Percentiles rank a stretch among this genome's conserved stretches.
phyloP scores from a whole-genome alignment of 2,329 filamentous ascomycete species.

The Aspergillus ochraceus region DNA sequence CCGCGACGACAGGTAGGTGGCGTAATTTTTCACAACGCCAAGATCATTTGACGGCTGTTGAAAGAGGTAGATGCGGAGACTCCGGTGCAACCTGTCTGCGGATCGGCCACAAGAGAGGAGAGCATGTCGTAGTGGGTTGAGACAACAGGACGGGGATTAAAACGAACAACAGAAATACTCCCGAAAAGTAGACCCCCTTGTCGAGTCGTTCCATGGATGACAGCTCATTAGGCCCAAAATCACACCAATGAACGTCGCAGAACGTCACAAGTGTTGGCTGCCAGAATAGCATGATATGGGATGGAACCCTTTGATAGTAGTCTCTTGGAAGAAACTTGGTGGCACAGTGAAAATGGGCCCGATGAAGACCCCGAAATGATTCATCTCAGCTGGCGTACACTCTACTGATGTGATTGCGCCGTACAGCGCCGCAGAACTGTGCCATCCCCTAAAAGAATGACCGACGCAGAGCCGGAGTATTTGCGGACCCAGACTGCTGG shows the following conservation, averaged over 20 bases:
- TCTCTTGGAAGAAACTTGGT: neutral
- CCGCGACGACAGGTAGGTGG: neutral
- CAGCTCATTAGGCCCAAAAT: neutral
- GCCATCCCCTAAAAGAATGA: conserved; percentile 9
- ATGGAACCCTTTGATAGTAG: neutral
- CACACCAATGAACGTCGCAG: conserved; percentile 5
- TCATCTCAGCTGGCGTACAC: neutral
- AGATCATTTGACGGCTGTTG: neutral
- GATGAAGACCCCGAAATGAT: neutral
- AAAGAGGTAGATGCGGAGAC: neutral
- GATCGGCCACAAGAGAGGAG: neutral
- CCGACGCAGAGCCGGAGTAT: neutral
- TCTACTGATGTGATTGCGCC: conserved; percentile 4
- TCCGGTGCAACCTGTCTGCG: neutral
- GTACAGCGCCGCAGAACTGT: conserved; percentile 12
- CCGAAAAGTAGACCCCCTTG: neutral
- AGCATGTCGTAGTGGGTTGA: neutral
- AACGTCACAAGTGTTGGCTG: conserved; percentile 9
- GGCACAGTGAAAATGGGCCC: neutral
- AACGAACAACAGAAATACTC: neutral
- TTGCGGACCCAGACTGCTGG: conserved; percentile 17
- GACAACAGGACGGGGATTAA: conserved; percentile 1
- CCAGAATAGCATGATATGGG: neutral
- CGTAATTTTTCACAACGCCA: neutral
- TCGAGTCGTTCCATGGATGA: neutral